Evolutionary conservation across 768 basidiomycete species (phyloP), one percentile per base, ranked within the genome.

Genomic region (Termitomyces sp.): DNA sequence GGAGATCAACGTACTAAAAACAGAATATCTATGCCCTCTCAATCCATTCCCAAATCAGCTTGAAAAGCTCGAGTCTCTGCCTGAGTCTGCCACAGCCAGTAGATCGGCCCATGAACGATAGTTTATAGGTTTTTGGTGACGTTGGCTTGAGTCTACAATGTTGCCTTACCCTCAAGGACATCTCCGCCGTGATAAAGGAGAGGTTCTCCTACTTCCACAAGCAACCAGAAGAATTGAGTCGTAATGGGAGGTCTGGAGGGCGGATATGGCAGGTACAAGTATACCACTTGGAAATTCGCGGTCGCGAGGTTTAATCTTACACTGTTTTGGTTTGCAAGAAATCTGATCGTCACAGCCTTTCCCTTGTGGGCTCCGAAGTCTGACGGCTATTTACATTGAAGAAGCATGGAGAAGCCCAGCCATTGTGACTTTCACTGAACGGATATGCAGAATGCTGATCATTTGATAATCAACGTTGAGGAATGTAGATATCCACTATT

Each of bases 111-210:
- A 27, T 27, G 27, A 27, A 27, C 27, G 1, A 71, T 68, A 60
- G 62, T 70, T 57, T 62, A 67, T 24, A 65, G 72, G 15, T 48
- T 68, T 61, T 20, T 6, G 1, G 69, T 85, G 51, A 80, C 86
- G 63, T 74, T 87, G 9, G 88, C 88, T 0, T 83, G 0, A 88
- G 84, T 60, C 73, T 76, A 0, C 65, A 69, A 30, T 77, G 78
- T 54, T 76, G 73, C 55, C 71, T 89, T 3, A 86, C 86, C 0
- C 73, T 89, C 1, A 78, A 82, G 46, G 86, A 84, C 57, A 86
- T 89, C 7, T 88, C 85, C 54, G 45, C 61, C 0, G 81, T 78
- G 1, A 70, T 89, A 5, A 79, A 83, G 86, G 22, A 6, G 80
- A 83, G 86, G 22, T 89, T 86, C 54, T 67, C 76, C 22, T 85